Evolutionary conservation across 371 early-diverging fungal species (phyloP), one percentile per base, ranked within the genome.

Genomic region (Catenaria anguillulae): DNA sequence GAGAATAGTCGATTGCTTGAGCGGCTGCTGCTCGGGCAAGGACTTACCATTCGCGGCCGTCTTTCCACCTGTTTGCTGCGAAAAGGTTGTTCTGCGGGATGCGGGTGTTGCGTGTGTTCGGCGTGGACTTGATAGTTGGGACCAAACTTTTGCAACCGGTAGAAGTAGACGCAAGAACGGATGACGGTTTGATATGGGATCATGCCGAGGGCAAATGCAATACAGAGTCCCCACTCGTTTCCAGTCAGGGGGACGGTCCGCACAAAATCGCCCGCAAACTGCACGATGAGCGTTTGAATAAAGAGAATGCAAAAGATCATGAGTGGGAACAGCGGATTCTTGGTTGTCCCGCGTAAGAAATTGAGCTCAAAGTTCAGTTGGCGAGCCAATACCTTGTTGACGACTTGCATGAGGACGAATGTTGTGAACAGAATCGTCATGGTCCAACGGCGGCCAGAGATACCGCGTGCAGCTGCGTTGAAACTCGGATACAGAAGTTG

Each of bases 331-430:
- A 81, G 77, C 31, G 52, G 63, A 71, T 88, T 88, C 31, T 71
- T 66, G 23, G 33, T 62, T 3, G 83, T 67, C 17, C 79, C 77
- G 21, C 75, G 56, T 42, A 87, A 76, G n/a, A 85, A 64, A 63
- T 88, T 88, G 48, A 84, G 65, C 0, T 71, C 68, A 64, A 79
- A 77, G 60, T 85, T 79, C 52, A 88, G 71, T 26, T 84, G 78
- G 55, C 88, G 78, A 31, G 65, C 82, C 82, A 67, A 75, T 79
- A 66, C 31, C 29, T 68, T 56, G 63, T 87, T 87, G 65, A 85
- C 87, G 37, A 89, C 76, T 64, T 88, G 90, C 52, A 86, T 68
- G 63, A 86, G 83, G 2, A 88, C 84, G 70, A 88, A 89, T 1
- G 86, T 77, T 64, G 85, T 89, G 68, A 88, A 89, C 0, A 88